A percentile compares a stretch with the other conserved stretches of the same genome.
These are phyloP conservation scores for Nitzschia sp. DNA, from an alignment of 108 stramenopile genomes.

Conservation along the genomic window DNA sequence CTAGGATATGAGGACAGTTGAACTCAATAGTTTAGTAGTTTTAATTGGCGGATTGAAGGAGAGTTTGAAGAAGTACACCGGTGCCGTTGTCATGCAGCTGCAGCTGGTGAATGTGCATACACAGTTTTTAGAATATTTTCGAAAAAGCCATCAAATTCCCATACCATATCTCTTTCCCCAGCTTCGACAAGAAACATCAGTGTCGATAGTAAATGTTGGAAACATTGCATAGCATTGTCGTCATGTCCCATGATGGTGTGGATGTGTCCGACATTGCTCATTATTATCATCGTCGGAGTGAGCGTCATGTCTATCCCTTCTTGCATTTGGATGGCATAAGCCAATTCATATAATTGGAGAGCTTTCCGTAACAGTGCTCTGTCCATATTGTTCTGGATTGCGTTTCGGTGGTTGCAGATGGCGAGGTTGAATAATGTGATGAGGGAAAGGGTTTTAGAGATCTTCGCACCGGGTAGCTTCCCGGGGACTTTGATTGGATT, in stretches of 20 bases:
- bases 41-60: not conserved
- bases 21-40: no score
- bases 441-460: conserved; percentile 3
- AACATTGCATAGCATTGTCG: conserved; percentile 20
- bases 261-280: conserved; percentile 24
- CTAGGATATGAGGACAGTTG: no score
- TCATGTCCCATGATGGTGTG: conserved; percentile 14
- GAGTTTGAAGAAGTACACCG: not conserved
- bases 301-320: conserved; percentile 22
- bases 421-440: conserved; percentile 20
- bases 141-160: conserved; percentile 22
- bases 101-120: conserved; percentile 15
- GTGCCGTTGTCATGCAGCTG: conserved; percentile 17
- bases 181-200: conserved; percentile 27
- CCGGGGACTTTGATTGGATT: conserved; percentile 12
- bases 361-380: conserved; percentile 11
- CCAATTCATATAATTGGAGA: conserved; percentile 23
- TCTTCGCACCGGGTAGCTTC: not conserved
- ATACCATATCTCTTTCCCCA: conserved; percentile 6
- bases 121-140: conserved; percentile 18
- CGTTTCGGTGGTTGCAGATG: conserved; percentile 15
- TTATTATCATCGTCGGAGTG: conserved; percentile 21
- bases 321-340: conserved; percentile 22
- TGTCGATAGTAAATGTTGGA: conserved; percentile 30
- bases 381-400: not conserved